Percentiles rank a stretch among this genome's conserved stretches.
These are phyloP conservation scores for Microthlaspi erraticum DNA, from an alignment of 345 rosid genomes.

Conservation along the genomic window DNA sequence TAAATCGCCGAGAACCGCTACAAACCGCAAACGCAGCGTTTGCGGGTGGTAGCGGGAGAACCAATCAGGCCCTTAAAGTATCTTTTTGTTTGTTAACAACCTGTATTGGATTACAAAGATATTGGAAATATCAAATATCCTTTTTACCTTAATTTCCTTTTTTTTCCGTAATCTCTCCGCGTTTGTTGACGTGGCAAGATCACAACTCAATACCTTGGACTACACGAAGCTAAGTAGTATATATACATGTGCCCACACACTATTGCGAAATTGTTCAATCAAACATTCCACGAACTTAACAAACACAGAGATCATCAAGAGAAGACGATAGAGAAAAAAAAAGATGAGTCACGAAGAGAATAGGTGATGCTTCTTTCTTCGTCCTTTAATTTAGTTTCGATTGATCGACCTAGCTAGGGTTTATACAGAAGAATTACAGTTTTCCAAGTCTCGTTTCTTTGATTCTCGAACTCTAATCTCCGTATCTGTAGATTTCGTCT, in stretches of 20 bases:
- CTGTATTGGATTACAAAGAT: too few species aligned
- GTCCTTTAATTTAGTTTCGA: background rate
- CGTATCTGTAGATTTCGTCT: background rate
- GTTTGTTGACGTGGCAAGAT: slow-evolving; percentile 22
- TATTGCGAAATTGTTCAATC: background rate
- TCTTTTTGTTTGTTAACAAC: too few species aligned
- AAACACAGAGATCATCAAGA: slow-evolving; percentile 7
- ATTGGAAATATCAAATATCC: too few species aligned
- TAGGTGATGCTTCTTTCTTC: slow-evolving; percentile 18
- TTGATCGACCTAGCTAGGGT: background rate
- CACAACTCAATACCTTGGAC: slow-evolving; percentile 18
- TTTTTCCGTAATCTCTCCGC: background rate
- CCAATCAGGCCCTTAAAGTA: too few species aligned
- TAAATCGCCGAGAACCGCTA: too few species aligned
- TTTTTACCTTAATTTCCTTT: background rate
- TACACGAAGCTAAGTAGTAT: slow-evolving; percentile 11
- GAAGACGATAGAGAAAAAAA: background rate
- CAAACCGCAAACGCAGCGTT: too few species aligned
- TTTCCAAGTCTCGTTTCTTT: background rate
- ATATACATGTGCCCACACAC: background rate
- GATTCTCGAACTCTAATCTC: background rate
- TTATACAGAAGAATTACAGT: slow-evolving; percentile 4
- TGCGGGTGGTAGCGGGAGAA: too few species aligned
- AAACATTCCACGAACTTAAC: background rate
- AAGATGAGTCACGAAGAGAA: slow-evolving; percentile 15